phyloP scores from a whole-genome alignment of 2,329 filamentous ascomycete genomes.

The Diaporthe sp. region DNA sequence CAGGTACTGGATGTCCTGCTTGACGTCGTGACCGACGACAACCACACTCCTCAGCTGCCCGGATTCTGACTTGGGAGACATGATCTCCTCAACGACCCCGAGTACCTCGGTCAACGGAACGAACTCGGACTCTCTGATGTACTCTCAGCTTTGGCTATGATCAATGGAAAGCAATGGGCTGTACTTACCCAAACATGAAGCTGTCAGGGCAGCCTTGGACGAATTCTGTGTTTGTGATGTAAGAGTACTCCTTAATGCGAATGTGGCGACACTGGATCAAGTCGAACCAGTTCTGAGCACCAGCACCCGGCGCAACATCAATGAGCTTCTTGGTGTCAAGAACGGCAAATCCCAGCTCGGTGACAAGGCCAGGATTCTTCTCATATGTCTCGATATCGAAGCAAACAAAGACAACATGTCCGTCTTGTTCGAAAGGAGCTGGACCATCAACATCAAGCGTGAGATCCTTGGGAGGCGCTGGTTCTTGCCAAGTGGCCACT shows the following conservation, averaged over 20 bases:
- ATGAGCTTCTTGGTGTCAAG: conserved; percentile 75
- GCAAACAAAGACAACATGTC: conserved; percentile 75
- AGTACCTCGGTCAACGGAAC: conserved; percentile 48
- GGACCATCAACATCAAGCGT: conserved; percentile 56
- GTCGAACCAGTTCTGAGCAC: conserved; percentile 73
- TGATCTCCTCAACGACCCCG: conserved; percentile 48
- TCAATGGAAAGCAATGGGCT: background rate
- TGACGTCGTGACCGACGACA: conserved; percentile 81
- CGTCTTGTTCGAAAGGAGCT: conserved; percentile 58
- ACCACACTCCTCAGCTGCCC: conserved; percentile 62
- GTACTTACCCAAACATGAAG: conserved; percentile 80
- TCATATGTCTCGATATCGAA: conserved; percentile 90
- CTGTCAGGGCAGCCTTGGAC: conserved; percentile 77
- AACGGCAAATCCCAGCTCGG: conserved; percentile 86
- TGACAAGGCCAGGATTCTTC: conserved; percentile 71
- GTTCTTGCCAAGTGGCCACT: conserved; percentile 30
- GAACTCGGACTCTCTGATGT: conserved; percentile 53
- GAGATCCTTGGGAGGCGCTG: background rate
- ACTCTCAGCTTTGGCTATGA: conserved; percentile 31
- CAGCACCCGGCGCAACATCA: conserved; percentile 66
- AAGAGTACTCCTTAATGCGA: conserved; percentile 75
- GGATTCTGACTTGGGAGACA: conserved; percentile 42
- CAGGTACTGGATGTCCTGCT: conserved; percentile 76
- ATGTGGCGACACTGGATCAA: conserved; percentile 80
- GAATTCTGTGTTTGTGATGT: conserved; percentile 74